Percentiles rank a stretch among this genome's conserved stretches.
Evolutionary conservation across 2,329 filamentous ascomycete species (phyloP).

Genomic region (Trichoderma sp.): DNA sequence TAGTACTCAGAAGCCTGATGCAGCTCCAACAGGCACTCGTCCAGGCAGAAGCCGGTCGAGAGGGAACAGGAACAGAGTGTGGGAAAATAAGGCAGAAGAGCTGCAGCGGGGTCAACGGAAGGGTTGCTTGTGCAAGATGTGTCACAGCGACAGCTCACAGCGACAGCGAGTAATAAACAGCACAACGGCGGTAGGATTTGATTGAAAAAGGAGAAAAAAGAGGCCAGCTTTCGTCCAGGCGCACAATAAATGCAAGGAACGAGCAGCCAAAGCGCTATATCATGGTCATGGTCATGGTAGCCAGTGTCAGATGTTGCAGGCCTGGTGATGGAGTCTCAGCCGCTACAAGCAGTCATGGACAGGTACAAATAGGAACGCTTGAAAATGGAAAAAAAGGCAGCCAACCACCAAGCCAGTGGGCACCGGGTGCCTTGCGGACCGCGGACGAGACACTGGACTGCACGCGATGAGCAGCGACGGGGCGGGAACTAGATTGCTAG

Average conservation of each 20-base stretch:
- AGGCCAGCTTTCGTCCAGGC: background rate
- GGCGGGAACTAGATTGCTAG: conserved; percentile 1
- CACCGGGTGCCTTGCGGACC: conserved; percentile 22
- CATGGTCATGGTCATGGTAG: conserved; percentile 15
- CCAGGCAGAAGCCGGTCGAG: conserved; percentile 21
- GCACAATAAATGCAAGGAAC: conserved; percentile 21
- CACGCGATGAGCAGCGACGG: background rate
- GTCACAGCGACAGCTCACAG: conserved; percentile 19
- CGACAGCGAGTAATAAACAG: background rate
- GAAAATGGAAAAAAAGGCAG: background rate
- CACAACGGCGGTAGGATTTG: background rate
- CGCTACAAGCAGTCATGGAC: conserved; percentile 17
- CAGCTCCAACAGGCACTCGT: conserved; percentile 10
- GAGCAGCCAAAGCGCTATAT: conserved; percentile 12
- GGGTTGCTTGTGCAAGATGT: background rate
- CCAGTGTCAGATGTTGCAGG: conserved; percentile 25
- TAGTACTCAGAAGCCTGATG: background rate
- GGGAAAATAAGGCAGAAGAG: background rate
- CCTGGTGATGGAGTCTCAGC: conserved; percentile 46
- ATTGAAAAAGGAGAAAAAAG: background rate
- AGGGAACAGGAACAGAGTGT: background rate
- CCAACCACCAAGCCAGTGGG: conserved; percentile 7
- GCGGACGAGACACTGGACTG: conserved; percentile 10
- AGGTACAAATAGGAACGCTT: background rate
- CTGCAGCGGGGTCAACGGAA: conserved; percentile 15